These are phyloP conservation scores for Gypsophila paniculata DNA, from an alignment of 179 eudicot species.

Conservation along the genomic window DNA sequence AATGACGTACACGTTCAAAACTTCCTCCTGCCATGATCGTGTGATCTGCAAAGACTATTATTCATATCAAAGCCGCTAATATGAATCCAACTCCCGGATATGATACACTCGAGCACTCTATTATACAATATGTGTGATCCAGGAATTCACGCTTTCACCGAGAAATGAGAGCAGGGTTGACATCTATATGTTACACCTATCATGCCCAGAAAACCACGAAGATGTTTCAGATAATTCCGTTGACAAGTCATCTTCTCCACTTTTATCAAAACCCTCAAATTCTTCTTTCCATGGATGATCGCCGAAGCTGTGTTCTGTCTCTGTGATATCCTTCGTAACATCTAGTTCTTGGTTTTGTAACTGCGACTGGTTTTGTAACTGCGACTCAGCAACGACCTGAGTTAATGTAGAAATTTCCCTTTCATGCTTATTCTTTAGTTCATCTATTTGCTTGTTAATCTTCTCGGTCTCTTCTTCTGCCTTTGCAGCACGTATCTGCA, in stretches of 20 bases:
- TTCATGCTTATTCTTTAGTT: constrained; percentile 56
- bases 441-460: constrained; percentile 54
- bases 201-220: constrained; percentile 92
- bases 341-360: constrained; percentile 29
- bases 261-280: constrained; percentile 39
- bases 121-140: background rate
- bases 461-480: constrained; percentile 61
- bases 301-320: constrained; percentile 23
- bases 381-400: constrained; percentile 39
- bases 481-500: constrained; percentile 63
- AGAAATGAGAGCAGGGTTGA: constrained; percentile 22
- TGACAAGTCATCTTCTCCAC: constrained; percentile 35
- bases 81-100: background rate
- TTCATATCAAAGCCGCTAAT: no score
- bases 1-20: no score
- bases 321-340: constrained; percentile 32
- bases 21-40: background rate
- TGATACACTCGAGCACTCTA: background rate
- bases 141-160: background rate
- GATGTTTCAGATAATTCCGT: constrained; percentile 59
- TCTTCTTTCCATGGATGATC: constrained; percentile 58
- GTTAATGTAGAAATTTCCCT: constrained; percentile 41
- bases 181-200: constrained; percentile 77
- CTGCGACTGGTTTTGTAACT: constrained; percentile 33
- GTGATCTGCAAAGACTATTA: no score